Evolutionary conservation across 495 filamentous ascomycete genomes (phyloP).

Genomic region (Ramalina intermedia): DNA sequence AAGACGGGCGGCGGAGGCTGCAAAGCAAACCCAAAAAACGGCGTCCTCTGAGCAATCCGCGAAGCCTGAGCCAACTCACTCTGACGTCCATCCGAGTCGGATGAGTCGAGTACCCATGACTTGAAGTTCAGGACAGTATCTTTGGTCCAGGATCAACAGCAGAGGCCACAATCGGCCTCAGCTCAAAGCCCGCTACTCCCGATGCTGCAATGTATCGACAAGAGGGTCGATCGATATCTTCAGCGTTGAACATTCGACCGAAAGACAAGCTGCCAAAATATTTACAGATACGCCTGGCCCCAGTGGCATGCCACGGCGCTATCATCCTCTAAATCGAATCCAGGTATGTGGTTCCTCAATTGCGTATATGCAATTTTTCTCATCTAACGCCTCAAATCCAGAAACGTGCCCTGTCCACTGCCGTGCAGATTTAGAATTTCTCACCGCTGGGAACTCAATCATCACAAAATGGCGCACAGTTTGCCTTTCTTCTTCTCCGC

Average conservation of each 20-base stretch:
- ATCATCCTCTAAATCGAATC: too few relatives aligned
- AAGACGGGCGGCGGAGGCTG: constrained; percentile 28
- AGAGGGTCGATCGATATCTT: too few relatives aligned
- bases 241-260: constrained; percentile 7
- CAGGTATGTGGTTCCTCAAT: too few relatives aligned
- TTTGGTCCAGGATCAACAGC: too few relatives aligned
- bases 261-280: neutral
- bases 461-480: constrained; percentile 59
- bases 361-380: too few relatives aligned
- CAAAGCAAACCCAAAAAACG: constrained; percentile 32
- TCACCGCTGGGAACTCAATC: too few relatives aligned
- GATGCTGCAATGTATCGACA: too few relatives aligned
- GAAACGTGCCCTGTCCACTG: neutral
- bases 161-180: too few relatives aligned
- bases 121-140: too few relatives aligned
- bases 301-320: too few relatives aligned
- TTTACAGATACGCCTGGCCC: neutral
- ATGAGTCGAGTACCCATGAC: constrained; percentile 27
- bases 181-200: too few relatives aligned
- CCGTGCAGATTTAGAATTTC: neutral
- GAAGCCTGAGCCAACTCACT: constrained; percentile 19
- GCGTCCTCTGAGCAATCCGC: constrained; percentile 16
- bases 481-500: constrained; percentile 51
- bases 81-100: constrained; percentile 45
- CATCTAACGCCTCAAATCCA: neutral